Conservation (phyloP, 2,329 filamentous ascomycete species). For the Aspergillus sojae region DNA sequence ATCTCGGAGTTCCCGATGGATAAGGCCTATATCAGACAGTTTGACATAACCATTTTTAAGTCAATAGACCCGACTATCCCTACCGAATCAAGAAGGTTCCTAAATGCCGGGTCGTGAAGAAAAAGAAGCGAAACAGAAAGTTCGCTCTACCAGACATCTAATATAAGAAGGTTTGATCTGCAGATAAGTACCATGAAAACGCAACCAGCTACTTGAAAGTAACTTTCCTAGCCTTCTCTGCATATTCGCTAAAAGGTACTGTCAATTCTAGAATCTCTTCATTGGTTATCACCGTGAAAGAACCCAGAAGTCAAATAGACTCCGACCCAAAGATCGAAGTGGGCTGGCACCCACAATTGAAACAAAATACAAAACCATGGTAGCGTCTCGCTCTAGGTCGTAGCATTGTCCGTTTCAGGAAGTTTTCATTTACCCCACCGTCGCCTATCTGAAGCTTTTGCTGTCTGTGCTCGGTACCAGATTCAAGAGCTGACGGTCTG, state of each 20-base stretch:
- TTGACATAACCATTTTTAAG: neutral
- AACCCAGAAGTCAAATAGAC: neutral
- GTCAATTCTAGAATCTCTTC: too few relatives aligned
- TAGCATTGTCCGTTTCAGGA: neutral
- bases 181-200: neutral
- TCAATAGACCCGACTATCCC: neutral
- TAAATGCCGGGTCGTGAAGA: neutral
- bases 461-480: too few relatives aligned
- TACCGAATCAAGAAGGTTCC: neutral
- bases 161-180: neutral
- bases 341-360: neutral
- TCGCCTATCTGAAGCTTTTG: too few relatives aligned
- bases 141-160: neutral
- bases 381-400: neutral
- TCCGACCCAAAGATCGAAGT: neutral
- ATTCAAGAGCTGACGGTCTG: too few relatives aligned
- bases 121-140: neutral
- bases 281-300: too few relatives aligned
- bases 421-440: too few relatives aligned
- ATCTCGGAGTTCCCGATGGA: too few relatives aligned
- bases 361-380: neutral
- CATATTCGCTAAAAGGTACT: too few relatives aligned
- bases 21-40: neutral
- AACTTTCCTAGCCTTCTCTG: neutral
- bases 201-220: neutral